Percentiles rank a stretch among this genome's conserved stretches.
These are phyloP conservation scores for Bonia amplexicaulis DNA, from an alignment of 176 grass and related monocot genomes.

Conservation along the genomic window DNA sequence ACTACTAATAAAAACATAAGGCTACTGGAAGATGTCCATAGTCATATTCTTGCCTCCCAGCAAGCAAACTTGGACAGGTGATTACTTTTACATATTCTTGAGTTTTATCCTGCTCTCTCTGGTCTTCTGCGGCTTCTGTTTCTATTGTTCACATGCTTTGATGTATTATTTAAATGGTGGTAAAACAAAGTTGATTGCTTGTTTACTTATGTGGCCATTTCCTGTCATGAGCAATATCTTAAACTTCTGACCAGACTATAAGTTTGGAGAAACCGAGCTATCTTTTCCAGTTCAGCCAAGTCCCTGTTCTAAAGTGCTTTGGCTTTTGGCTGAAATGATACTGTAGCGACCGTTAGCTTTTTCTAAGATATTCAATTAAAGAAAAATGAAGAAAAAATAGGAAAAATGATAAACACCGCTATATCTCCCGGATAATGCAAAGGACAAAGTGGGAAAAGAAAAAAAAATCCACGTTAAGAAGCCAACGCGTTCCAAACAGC, in stretches of 20 bases:
- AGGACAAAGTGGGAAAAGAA: too few species aligned
- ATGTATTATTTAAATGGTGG: background rate
- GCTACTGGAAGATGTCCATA: slow-evolving; percentile 89
- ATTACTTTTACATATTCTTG: slow-evolving; percentile 7
- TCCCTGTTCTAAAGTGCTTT: too few species aligned
- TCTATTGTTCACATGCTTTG: background rate
- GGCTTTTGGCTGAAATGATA: too few species aligned
- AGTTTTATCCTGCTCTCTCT: background rate
- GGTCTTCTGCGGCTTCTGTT: background rate
- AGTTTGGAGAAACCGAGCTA: background rate
- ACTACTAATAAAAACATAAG: slow-evolving; percentile 89
- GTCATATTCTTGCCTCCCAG: slow-evolving; percentile 90
- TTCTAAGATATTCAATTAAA: too few species aligned
- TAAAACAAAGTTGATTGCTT: background rate
- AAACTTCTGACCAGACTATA: background rate
- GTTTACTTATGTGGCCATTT: background rate
- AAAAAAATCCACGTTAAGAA: too few species aligned
- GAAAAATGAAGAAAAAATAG: too few species aligned
- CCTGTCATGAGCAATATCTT: background rate
- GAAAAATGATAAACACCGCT: too few species aligned
- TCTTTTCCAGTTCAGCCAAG: background rate
- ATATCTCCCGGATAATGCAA: too few species aligned
- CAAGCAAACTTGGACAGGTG: slow-evolving; percentile 88
- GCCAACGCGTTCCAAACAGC: too few species aligned
- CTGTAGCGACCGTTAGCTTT: too few species aligned